Evolutionary conservation across 257 asterid species (phyloP), one percentile per base, ranked within the genome.

Genomic region (Ocimum tenuiflorum): DNA sequence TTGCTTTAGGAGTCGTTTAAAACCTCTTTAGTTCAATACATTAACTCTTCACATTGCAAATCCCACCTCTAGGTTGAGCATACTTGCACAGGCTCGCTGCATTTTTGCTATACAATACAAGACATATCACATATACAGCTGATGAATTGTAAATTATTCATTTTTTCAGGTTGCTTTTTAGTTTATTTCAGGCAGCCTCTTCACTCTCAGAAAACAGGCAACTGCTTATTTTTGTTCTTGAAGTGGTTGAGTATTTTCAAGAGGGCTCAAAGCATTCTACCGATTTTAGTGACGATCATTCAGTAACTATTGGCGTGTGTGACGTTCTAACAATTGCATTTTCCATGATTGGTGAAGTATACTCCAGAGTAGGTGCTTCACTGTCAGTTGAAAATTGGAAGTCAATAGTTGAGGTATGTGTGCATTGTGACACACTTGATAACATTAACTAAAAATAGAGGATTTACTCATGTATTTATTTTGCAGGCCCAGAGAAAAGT

Each of bases 401-500:
- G 71, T 91, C 92, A 68, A 87, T 88, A 61, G 62, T 87, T 73
- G 95, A 85, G 96, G 98, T 91, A 66, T 41, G 80, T 54, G 54
- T 62, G 24, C 53, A 20, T 48, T 41, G 49, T 67, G 70, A 67
- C 49, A 31, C 50, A 17, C 63, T 52, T 71, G 61, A 59, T 38
- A n/a, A 49, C 59, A 42, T 74, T 23, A 55, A 49, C 63, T 78
- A 41, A 66, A 65, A 70, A 46, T 64, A 31, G 39, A 46, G 63
- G 75, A 22, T 39, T 11, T 38, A 39, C 39, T 38, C 20, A 56
- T 73, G 72, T 78, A 46, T 54, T 72, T 57, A 43, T 67, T 74
- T 73, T 48, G 57, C 74, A 89, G 98, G 88, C 78, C 73, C 84
- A 89, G 68, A 80, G 96, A 72, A 81, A 84, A 65, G 77, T 80